phyloP scores from a whole-genome alignment of 345 rosid species.

The Salix suchowensis region DNA sequence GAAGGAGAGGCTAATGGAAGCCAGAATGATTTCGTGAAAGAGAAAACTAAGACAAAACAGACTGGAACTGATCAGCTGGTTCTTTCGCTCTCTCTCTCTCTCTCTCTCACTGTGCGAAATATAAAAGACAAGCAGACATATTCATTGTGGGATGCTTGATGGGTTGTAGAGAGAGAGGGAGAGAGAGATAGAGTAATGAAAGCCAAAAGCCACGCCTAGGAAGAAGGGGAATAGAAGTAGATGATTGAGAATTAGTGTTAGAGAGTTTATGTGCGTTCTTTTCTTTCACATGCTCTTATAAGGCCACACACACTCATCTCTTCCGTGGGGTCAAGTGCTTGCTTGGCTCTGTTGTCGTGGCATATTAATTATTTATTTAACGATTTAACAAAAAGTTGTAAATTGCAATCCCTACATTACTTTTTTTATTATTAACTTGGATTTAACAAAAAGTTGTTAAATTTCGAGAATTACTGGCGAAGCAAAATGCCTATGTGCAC shows the following conservation, averaged over 20 bases:
- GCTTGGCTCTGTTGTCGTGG: constrained; percentile 35
- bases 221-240: constrained; percentile 13
- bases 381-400: background rate
- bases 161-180: constrained; percentile 11
- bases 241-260: constrained; percentile 7
- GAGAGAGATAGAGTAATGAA: constrained; percentile 38
- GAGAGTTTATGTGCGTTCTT: constrained; percentile 3
- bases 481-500: constrained; percentile 1
- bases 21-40: constrained; percentile 11
- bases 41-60: constrained; percentile 29
- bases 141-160: constrained; percentile 35
- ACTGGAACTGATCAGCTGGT: constrained; percentile 9
- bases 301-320: constrained; percentile 12
- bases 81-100: background rate
- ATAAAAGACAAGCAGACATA: constrained; percentile 31
- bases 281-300: constrained; percentile 31
- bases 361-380: constrained; percentile 9
- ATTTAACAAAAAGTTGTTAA: no score
- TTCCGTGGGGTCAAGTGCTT: constrained; percentile 24
- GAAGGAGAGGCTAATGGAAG: constrained; percentile 19
- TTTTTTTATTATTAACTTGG: no score
- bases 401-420: background rate
- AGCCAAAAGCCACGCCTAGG: constrained; percentile 57
- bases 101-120: background rate
- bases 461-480: no score